These are phyloP conservation scores for Starmerella davenportii DNA, from an alignment of 805 yeast species.

Conservation along the genomic window DNA sequence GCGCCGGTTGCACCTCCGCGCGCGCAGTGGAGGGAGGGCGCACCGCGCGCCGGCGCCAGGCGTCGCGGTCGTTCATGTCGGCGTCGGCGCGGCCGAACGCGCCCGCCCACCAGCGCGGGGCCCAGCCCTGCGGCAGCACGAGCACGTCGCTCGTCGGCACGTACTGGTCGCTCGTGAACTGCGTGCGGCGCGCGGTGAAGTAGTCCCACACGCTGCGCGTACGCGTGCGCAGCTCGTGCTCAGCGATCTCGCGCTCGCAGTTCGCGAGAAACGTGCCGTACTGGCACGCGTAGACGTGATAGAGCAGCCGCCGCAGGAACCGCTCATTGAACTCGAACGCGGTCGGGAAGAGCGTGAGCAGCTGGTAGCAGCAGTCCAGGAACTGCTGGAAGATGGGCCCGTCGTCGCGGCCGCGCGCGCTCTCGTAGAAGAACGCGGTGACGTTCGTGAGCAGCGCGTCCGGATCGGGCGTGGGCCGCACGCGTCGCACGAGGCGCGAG, in stretches of 20 bases:
- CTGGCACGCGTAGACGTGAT: slow-evolving; percentile 84
- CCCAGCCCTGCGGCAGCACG: slow-evolving; percentile 8
- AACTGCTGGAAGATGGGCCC: slow-evolving; percentile 93
- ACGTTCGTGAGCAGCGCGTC: slow-evolving; percentile 29
- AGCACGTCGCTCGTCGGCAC: slow-evolving; percentile 13
- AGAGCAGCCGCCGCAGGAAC: slow-evolving; percentile 63
- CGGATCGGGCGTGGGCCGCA: slow-evolving; percentile 1
- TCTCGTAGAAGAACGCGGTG: slow-evolving; percentile 22
- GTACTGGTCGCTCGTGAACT: slow-evolving; percentile 44
- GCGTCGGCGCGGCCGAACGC: slow-evolving; percentile 58
- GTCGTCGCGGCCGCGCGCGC: slow-evolving; percentile 27
- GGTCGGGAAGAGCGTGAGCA: slow-evolving; percentile 49
- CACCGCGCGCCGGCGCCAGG: slow-evolving; percentile 15
- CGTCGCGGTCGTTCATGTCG: slow-evolving; percentile 34
- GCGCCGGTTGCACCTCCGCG: too few relatives aligned
- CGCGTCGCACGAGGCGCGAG: slow-evolving; percentile 4
- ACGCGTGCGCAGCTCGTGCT: slow-evolving; percentile 26
- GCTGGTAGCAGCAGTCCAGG: slow-evolving; percentile 72
- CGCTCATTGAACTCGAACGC: slow-evolving; percentile 78
- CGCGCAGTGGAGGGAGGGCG: neutral
- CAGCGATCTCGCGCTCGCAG: slow-evolving; percentile 44
- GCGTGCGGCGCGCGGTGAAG: slow-evolving; percentile 53
- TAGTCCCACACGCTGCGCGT: slow-evolving; percentile 89
- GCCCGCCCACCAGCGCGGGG: slow-evolving; percentile 67
- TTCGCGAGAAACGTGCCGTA: slow-evolving; percentile 79